These are phyloP conservation scores for Lentinus tigrinus DNA, from an alignment of 768 basidiomycete species.

Conservation along the genomic window DNA sequence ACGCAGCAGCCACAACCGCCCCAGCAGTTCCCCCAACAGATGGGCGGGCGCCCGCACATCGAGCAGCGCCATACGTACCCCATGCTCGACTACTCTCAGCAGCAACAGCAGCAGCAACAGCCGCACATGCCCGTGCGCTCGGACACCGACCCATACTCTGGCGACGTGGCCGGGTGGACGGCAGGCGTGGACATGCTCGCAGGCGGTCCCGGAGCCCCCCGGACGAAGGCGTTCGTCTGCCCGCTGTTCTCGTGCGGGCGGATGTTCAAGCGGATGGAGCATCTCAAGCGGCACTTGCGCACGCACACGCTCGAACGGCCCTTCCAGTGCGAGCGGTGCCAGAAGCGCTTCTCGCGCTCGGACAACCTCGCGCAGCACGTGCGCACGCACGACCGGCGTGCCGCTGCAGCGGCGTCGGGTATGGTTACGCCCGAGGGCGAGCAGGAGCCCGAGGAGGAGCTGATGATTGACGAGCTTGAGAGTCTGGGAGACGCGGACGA, in stretches of 20 bases:
- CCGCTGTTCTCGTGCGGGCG: slow-evolving; percentile 82
- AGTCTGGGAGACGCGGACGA: slow-evolving; percentile 35
- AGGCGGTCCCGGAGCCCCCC: slow-evolving; percentile 8
- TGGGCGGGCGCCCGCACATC: slow-evolving; percentile 14
- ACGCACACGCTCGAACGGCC: slow-evolving; percentile 91
- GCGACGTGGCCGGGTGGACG: background rate
- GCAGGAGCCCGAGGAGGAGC: slow-evolving; percentile 22
- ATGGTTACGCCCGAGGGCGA: slow-evolving; percentile 29
- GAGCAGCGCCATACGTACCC: slow-evolving; percentile 25
- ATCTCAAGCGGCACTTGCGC: slow-evolving; percentile 82
- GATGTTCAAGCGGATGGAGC: slow-evolving; percentile 90
- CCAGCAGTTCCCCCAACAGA: slow-evolving; percentile 3
- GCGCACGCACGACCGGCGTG: slow-evolving; percentile 67
- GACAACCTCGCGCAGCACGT: slow-evolving; percentile 89
- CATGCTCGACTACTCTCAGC: slow-evolving; percentile 12
- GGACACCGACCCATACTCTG: slow-evolving; percentile 20
- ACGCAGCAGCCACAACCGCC: slow-evolving; percentile 1
- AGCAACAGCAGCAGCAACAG: slow-evolving; percentile 8
- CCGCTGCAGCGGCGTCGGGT: slow-evolving; percentile 31
- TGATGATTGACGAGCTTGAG: slow-evolving; percentile 30
- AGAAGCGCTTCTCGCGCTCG: slow-evolving; percentile 81
- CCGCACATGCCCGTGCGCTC: slow-evolving; percentile 10
- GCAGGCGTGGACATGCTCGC: background rate
- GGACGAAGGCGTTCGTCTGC: slow-evolving; percentile 69
- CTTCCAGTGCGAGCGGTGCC: slow-evolving; percentile 70